phyloP scores from a whole-genome alignment of 495 filamentous ascomycete genomes.

The Trichoderma parareesei region DNA sequence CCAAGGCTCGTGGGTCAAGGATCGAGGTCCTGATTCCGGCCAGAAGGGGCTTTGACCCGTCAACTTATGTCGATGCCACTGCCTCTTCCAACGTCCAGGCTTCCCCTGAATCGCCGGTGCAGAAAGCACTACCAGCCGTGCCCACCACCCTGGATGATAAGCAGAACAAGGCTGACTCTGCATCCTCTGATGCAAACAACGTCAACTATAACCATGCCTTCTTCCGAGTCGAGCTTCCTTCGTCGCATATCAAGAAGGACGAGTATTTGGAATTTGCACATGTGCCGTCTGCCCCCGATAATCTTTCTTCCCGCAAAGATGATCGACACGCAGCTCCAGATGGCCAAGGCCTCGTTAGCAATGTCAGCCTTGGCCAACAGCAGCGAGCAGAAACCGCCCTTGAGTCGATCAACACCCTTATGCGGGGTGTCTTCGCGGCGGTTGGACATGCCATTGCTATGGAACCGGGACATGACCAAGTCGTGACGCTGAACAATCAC shows the following conservation, averaged over 20 bases:
- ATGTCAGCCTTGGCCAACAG: conserved; percentile 56
- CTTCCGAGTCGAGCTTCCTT: conserved; percentile 32
- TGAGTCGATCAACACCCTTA: conserved; percentile 26
- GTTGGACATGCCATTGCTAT: conserved; percentile 56
- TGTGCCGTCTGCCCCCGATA: conserved; percentile 30
- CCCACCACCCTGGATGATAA: neutral
- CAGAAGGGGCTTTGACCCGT: conserved; percentile 22
- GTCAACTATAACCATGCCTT: neutral
- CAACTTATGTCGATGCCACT: conserved; percentile 1
- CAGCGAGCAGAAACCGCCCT: conserved; percentile 70
- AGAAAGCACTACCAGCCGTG: neutral
- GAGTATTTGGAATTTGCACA: conserved; percentile 33
- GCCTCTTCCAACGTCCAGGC: neutral
- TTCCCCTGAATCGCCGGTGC: neutral
- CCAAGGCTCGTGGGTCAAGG: conserved; percentile 18
- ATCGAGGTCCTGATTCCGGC: conserved; percentile 28
- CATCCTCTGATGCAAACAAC: neutral
- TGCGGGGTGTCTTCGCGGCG: conserved; percentile 58
- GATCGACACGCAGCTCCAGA: conserved; percentile 33
- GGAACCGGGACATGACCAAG: conserved; percentile 37
- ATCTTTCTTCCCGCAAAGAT: conserved; percentile 31
- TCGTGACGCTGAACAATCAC: conserved; percentile 39
- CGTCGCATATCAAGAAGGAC: conserved; percentile 27
- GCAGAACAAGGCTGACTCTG: neutral
- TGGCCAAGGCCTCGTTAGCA: conserved; percentile 37